Base-by-base conservation (phyloP, 2,329 filamentous ascomycete species). In the Sordariomycetes sp. region DNA sequence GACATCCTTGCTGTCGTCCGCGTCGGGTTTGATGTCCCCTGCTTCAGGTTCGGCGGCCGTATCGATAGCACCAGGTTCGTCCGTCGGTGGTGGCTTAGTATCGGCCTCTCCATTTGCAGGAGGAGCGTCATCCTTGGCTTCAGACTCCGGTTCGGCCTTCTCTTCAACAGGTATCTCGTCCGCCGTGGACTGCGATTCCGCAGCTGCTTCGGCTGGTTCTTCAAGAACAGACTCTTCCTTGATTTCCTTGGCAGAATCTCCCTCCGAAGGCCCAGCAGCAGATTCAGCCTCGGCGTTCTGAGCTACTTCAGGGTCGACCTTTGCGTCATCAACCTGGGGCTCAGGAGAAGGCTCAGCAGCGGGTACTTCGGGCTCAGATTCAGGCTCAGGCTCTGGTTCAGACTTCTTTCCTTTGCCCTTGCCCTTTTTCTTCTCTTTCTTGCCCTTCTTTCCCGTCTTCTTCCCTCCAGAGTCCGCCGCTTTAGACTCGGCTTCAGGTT, bases 21-120 rank as follows among this genome's bases (percentile, higher is more conserved):
- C 36, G 5, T 39, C 36, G 36, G 36, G 3, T 17, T 17, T 32
- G 28, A 42, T 55, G 45, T 53, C 50, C 24, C 28, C 53, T 35
- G 36, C 45, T 12, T 36, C 28, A 28, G 52, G 25, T 34, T 64
- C 59, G 15, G 59, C 22, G n/a, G 25, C 28, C 54, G 53, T 50
- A 42, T 58, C 59, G 32, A 52, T 57, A 39, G 57, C 52, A 24
- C 58, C 56, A 36, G 13, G 17, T 12, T 50, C 50, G 22, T 52
- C 13, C n/a, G 61, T 39, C 36, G 36, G 10, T 50, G 20, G 3
- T 13, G 22, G 45, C 22, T n/a, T 20, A 4, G n/a, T 7, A 5
- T 50, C 45, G 4, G n/a, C 22, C 45, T 24, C 45, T 24, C 6
- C 39, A 45, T 13, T 17, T 7, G 39, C 17, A 17, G 39, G 39